Base-by-base conservation (phyloP, 2,329 filamentous ascomycete species). In the Cadophora sp. region DNA sequence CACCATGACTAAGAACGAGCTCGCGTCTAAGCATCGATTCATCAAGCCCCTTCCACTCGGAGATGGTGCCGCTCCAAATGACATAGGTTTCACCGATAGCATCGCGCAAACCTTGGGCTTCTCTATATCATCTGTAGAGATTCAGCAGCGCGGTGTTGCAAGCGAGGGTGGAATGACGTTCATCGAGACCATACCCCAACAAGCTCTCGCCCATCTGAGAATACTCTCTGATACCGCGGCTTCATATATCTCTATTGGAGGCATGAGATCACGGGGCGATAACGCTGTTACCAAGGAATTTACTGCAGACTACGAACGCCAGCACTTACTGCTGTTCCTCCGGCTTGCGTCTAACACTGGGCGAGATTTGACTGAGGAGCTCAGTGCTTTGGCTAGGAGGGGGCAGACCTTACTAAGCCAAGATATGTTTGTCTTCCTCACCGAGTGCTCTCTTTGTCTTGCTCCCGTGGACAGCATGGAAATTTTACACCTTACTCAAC, bases 61-160 rank as follows among this genome's bases (percentile, higher is more conserved):
- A 22, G 50, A 30, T 7, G 48, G 66, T 3, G n/a, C 63, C 13
- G 27, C 74, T 47, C 73, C 75, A 18, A 81, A 83, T 59, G 82
- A 87, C 65, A 77, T 90, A 5, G 80, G 79, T 64, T 80, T 78
- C 24, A 86, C 85, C 66, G 89, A 91, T 73, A 84, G 85, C 1
- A 79, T 94, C 13, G 85, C 89, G 16, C 84, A 84, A 66, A 83
- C 88, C 1, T 88, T 97, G 16, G 95, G 93, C 1, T 93, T 89
- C 76, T 95, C 94, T 0, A 94, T 99, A 66, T 90, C 94, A 9
- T 89, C 94, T 0, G 89, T 92, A 4, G 96, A 99, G 80, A 97
- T 98, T 71, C 90, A 94, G 70, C 94, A 97, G 77, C 91, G 96
- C 73, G 96, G 96, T 7, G 83, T 93, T 3, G 91, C 93, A 73